Evolutionary conservation across 116 monocot genomes (phyloP), one percentile per base, ranked within the genome.

Genomic region (Zostera marina): DNA sequence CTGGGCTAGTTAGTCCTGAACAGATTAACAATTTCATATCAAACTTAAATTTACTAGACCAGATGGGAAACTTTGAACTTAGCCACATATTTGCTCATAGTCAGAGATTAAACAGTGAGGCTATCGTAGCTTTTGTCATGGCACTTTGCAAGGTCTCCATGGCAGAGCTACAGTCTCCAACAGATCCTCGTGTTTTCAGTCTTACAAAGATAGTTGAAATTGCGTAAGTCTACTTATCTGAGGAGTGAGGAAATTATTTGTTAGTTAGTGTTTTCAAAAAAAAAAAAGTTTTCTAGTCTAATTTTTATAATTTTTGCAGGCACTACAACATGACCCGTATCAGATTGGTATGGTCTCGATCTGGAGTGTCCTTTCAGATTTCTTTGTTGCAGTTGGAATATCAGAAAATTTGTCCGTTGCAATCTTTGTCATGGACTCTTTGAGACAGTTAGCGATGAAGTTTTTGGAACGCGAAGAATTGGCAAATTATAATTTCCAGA

Each of bases 151-250:
- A 98, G 48, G 98, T 98, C 63, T 85, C 98, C 32, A 86, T 86
- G 66, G 60, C 82, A 41, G 98, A 98, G 41, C 63, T 98, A 71
- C 90, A 86, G 45, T 98, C 98, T 53, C 86, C 83, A 38, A 77
- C 81, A 63, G 90, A 98, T 74, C 98, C 98, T 55, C 78, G 98
- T 17, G 72, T 98, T 72, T 98, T 98, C 69, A 78, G 98, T 63
- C 80, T 98, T 22, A 90, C 98, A 45, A 90, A 90, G 70, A 83
- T 98, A 56, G 98, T 98, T n/a, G 98, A 98, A 79, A 86, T 98
- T 69, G 90, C 90, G 90, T 98, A 83, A 85, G 96, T 43, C 42
- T 56, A 1, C 32, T 11, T 38, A 22, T 47, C 47, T 47, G 15
- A 47, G 32, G 32, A 32, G 26, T 26, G 1, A 26, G 15, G 46